Evolutionary conservation across 345 rosid species (phyloP).

Genomic region (Balakata baccata): DNA sequence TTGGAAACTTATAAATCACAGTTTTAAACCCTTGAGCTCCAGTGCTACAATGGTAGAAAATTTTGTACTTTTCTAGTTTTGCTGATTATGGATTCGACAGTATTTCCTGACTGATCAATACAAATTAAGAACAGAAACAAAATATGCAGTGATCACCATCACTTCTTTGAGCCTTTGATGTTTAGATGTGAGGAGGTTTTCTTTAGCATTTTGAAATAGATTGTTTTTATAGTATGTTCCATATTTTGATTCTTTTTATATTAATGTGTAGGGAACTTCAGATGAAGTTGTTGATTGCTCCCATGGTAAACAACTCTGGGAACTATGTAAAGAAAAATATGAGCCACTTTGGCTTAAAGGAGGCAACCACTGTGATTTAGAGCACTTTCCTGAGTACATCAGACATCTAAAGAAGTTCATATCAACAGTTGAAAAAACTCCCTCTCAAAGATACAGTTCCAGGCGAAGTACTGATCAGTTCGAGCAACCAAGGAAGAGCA

Average conservation of each 20-base stretch:
- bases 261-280: constrained; percentile 63
- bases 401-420: constrained; percentile 88
- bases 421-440: constrained; percentile 66
- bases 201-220: not conserved
- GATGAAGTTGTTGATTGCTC: constrained; percentile 95
- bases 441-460: constrained; percentile 55
- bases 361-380: constrained; percentile 87
- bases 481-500: constrained; percentile 55
- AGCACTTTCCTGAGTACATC: constrained; percentile 74
- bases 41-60: no score
- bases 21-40: no score
- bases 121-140: not conserved
- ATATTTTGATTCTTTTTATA: constrained; percentile 7
- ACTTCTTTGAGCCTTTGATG: not conserved
- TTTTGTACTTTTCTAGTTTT: no score
- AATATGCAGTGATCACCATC: not conserved
- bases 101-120: no score
- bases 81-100: no score
- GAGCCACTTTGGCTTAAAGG: constrained; percentile 93
- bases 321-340: constrained; percentile 88
- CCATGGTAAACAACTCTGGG: constrained; percentile 96
- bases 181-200: not conserved
- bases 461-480: constrained; percentile 59
- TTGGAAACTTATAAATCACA: no score
- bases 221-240: not conserved